Percentiles rank a stretch among this genome's conserved stretches.
Conservation (phyloP, 495 filamentous ascomycete genomes). For the Penicillium pulvis region DNA sequence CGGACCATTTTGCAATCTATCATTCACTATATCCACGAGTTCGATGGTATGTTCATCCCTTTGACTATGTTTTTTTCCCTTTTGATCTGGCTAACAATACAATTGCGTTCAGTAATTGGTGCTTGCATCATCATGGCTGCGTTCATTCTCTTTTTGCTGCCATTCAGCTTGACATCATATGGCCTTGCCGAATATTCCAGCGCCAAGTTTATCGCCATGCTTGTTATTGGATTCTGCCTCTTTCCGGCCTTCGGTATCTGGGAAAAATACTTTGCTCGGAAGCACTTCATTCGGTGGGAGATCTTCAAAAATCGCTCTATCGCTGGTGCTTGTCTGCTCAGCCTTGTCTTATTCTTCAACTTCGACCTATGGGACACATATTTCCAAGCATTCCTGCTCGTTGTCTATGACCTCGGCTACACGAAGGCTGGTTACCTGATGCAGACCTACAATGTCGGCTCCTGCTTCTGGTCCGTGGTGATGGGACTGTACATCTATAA, state of each 20-base stretch:
- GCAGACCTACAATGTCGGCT: constrained; percentile 70
- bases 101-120: constrained; percentile 44
- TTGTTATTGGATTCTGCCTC: constrained; percentile 58
- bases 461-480: constrained; percentile 61
- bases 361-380: constrained; percentile 71
- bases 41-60: constrained; percentile 49
- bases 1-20: constrained; percentile 51
- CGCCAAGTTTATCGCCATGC: constrained; percentile 56
- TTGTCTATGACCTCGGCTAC: constrained; percentile 64
- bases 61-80: neutral
- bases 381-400: constrained; percentile 69
- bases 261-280: constrained; percentile 58
- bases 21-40: constrained; percentile 59
- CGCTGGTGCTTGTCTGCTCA: constrained; percentile 60
- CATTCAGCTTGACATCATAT: constrained; percentile 56
- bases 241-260: constrained; percentile 60
- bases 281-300: constrained; percentile 61
- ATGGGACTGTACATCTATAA: constrained; percentile 58
- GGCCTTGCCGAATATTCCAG: constrained; percentile 50
- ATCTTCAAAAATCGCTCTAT: constrained; percentile 66
- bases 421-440: constrained; percentile 62
- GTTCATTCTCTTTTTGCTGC: constrained; percentile 63
- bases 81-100: constrained; percentile 9
- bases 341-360: constrained; percentile 58
- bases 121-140: constrained; percentile 58